A percentile compares a stretch with the other conserved stretches of the same genome.
Evolutionary conservation across 768 basidiomycete genomes (phyloP).

Genomic region (Hirschioporus abietinus): DNA sequence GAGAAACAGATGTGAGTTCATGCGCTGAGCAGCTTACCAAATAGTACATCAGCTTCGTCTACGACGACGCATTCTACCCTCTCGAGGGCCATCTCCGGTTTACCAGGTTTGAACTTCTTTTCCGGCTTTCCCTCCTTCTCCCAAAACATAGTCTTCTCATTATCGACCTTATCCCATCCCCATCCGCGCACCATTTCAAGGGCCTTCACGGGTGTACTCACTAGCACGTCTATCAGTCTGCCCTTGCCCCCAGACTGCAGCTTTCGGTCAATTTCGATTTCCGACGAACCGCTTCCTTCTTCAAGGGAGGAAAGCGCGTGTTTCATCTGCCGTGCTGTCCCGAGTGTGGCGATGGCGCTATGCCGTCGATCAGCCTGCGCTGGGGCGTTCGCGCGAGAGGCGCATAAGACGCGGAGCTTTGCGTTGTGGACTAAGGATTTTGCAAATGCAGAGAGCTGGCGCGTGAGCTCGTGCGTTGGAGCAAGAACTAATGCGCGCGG

Average conservation of each 20-base stretch:
- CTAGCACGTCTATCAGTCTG: constrained; percentile 44
- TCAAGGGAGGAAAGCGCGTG: constrained; percentile 19
- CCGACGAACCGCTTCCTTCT: constrained; percentile 18
- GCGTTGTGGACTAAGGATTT: constrained; percentile 69
- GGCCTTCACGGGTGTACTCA: constrained; percentile 61
- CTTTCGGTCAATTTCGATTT: constrained; percentile 18
- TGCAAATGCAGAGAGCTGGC: constrained; percentile 71
- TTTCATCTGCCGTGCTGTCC: constrained; percentile 48
- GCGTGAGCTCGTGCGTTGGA: constrained; percentile 84
- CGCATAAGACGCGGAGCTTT: constrained; percentile 72
- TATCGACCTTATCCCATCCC: constrained; percentile 41
- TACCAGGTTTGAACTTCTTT: constrained; percentile 35
- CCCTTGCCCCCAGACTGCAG: constrained; percentile 16
- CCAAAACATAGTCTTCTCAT: constrained; percentile 19
- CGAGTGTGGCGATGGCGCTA: constrained; percentile 16
- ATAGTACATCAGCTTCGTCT: constrained; percentile 88
- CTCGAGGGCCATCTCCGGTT: constrained; percentile 56
- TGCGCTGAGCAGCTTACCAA: constrained; percentile 47
- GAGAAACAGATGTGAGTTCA: neutral
- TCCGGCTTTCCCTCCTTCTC: constrained; percentile 17
- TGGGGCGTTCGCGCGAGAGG: constrained; percentile 52
- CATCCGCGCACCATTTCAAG: constrained; percentile 53
- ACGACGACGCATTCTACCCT: constrained; percentile 85
- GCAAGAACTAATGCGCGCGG: constrained; percentile 80
- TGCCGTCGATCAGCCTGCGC: constrained; percentile 14